Percentiles rank a stretch among this genome's conserved stretches.
These are phyloP conservation scores for Leccinum barrowsii DNA, from an alignment of 768 basidiomycete species.

Conservation along the genomic window DNA sequence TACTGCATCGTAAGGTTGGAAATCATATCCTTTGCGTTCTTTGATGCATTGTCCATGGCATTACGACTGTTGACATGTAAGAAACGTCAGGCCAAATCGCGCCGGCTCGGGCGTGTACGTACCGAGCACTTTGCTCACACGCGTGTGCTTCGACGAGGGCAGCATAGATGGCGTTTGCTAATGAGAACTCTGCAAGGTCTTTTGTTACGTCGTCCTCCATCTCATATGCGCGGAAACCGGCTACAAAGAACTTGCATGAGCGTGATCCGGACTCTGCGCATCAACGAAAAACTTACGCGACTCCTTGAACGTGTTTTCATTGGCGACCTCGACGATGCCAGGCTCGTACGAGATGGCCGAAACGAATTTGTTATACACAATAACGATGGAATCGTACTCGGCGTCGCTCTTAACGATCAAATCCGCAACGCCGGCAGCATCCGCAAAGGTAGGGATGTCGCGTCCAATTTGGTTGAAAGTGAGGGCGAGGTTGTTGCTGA, in stretches of 20 bases:
- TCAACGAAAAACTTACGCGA: slow-evolving; percentile 52
- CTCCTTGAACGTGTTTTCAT: slow-evolving; percentile 75
- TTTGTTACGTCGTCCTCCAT: slow-evolving; percentile 95
- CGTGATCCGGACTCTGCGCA: neutral
- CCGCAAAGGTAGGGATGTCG: slow-evolving; percentile 95
- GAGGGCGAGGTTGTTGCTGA: slow-evolving; percentile 65
- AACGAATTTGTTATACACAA: slow-evolving; percentile 83
- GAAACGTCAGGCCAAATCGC: neutral
- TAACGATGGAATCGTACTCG: slow-evolving; percentile 79
- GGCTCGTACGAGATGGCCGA: slow-evolving; percentile 92
- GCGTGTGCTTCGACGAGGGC: slow-evolving; percentile 94
- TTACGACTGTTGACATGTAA: slow-evolving; percentile 56
- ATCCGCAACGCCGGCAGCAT: slow-evolving; percentile 93
- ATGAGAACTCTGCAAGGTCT: slow-evolving; percentile 91
- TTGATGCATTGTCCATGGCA: slow-evolving; percentile 99
- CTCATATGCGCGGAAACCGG: slow-evolving; percentile 93
- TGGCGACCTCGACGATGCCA: slow-evolving; percentile 69
- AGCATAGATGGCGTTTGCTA: slow-evolving; percentile 95
- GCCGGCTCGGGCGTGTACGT: slow-evolving; percentile 13
- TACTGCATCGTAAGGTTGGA: slow-evolving; percentile 83
- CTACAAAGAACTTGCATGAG: slow-evolving; percentile 33
- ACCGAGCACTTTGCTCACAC: slow-evolving; percentile 91
- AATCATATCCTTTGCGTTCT: slow-evolving; percentile 98
- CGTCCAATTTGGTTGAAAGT: slow-evolving; percentile 98
- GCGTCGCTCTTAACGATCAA: slow-evolving; percentile 81